A percentile compares a stretch with the other conserved stretches of the same genome.
Conservation (phyloP, 805 yeast genomes). For the Candida oleophila region DNA sequence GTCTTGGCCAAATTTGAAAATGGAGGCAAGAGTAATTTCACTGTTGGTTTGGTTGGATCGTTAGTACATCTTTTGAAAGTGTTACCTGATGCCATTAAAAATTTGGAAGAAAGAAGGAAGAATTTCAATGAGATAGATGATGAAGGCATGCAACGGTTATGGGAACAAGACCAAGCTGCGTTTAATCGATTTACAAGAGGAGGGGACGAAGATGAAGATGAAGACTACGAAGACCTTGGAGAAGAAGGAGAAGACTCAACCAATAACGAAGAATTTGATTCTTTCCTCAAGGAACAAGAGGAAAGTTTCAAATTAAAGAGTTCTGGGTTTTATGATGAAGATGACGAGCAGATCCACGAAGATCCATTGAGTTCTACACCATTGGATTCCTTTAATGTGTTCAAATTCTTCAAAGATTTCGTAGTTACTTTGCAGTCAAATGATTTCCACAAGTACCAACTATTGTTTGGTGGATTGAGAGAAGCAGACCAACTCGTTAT, state of each 20-base stretch:
- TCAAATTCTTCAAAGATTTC: constrained; percentile 59
- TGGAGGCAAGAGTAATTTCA: constrained; percentile 37
- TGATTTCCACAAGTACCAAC: constrained; percentile 48
- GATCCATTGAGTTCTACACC: constrained; percentile 74
- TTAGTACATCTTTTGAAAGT: constrained; percentile 47
- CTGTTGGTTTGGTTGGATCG: constrained; percentile 26
- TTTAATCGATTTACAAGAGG: not conserved
- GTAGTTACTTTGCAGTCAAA: constrained; percentile 45
- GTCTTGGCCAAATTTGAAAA: constrained; percentile 34
- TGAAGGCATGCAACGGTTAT: constrained; percentile 9
- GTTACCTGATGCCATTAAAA: constrained; percentile 70
- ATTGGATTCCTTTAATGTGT: constrained; percentile 71
- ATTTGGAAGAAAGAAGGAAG: constrained; percentile 61
- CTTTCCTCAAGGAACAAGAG: constrained; percentile 15
- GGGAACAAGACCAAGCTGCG: constrained; percentile 14
- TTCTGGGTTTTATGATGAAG: constrained; percentile 34
- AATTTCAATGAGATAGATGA: constrained; percentile 39
- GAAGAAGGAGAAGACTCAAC: constrained; percentile 11
- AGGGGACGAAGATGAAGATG: constrained; percentile 8
- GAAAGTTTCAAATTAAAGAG: constrained; percentile 18
- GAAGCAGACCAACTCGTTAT: constrained; percentile 7
- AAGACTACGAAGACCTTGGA: constrained; percentile 7
- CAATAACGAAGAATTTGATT: constrained; percentile 25
- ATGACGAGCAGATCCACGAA: constrained; percentile 73
- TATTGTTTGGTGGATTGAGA: constrained; percentile 32